Percentiles rank a stretch among this genome's conserved stretches.
Conservation (phyloP, 2,329 filamentous ascomycete genomes). For the Apiospora marii region DNA sequence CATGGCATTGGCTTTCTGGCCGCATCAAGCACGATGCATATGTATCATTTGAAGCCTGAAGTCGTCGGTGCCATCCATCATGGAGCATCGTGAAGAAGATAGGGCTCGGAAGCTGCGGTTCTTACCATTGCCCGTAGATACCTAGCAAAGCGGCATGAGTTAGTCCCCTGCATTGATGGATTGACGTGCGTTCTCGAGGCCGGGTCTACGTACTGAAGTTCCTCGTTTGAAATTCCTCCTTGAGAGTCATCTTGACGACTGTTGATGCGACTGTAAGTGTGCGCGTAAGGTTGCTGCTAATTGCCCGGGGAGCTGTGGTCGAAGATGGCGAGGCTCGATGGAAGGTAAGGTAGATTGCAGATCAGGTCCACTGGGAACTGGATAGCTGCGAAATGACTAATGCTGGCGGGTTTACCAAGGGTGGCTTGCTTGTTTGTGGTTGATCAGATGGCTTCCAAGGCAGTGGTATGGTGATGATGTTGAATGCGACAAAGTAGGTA, state of each 20-base stretch:
- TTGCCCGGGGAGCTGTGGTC: conserved; percentile 12
- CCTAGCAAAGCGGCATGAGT: conserved; percentile 54
- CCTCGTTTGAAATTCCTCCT: conserved; percentile 75
- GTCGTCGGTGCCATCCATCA: neutral
- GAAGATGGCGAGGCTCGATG: neutral
- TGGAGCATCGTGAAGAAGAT: neutral
- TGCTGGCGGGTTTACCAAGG: neutral
- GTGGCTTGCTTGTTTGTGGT: conserved; percentile 7
- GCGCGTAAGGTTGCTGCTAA: conserved; percentile 3
- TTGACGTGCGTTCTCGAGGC: conserved; percentile 20
- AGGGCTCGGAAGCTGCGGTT: conserved; percentile 30
- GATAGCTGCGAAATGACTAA: conserved; percentile 11
- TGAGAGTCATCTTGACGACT: conserved; percentile 69
- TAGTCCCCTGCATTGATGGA: conserved; percentile 41
- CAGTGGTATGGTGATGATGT: conserved; percentile 1
- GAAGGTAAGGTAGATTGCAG: conserved; percentile 12
- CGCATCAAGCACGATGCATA: neutral
- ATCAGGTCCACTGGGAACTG: conserved; percentile 19
- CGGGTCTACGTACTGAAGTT: conserved; percentile 71
- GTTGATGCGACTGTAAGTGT: conserved; percentile 21
- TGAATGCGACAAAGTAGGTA: conserved; percentile 20
- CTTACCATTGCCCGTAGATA: conserved; percentile 81
- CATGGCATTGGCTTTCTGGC: neutral
- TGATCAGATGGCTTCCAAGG: neutral
- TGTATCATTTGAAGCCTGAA: too few relatives aligned